Evolutionary conservation across 371 early-diverging fungal genomes (phyloP), one percentile per base, ranked within the genome.

Genomic region (Lichtheimia corymbifera): DNA sequence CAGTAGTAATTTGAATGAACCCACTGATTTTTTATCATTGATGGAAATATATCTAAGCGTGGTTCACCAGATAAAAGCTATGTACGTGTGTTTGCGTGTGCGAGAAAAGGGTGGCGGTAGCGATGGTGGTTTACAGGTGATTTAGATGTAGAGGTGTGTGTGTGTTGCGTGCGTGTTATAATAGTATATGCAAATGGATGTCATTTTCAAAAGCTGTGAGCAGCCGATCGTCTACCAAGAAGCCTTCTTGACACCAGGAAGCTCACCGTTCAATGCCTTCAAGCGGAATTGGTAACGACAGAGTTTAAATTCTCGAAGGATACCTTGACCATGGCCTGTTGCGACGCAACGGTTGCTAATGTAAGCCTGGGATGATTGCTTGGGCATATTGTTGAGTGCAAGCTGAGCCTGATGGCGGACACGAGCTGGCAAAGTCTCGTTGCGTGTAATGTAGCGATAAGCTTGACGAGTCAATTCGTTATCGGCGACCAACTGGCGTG

Each of bases 331-430:
- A 57, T 93, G 88, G 22, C 94, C 94, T 20, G 94, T 91, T 50
- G 87, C 87, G 18, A 91, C 72, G 65, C 94, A 93, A 14, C 94
- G 83, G 74, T 91, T 92, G 55, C 84, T 86, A 65, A 93, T 85
- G 55, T 74, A 82, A 20, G 88, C 65, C 40, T 88, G 86, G 35
- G 88, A 79, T 42, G 93, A 83, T 63, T 88, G 80, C 27, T 85
- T 83, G n/a, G 92, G 90, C 71, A 88, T 84, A 55, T 83, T 77
- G 58, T 89, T 88, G 44, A 93, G 81, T 28, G 89, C 87, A 51
- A 91, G 80, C 68, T 92, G 93, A 27, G 94, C 94, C 71, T 91
- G 89, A 63, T 89, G 89, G 55, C 94, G 91, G 61, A 89, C 80
- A 69, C 86, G 89, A 30, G 91, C 82, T 41, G 90, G 89, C 27